phyloP scores from a whole-genome alignment of 192 early-diverging fungal species.

The Linderina pennispora region DNA sequence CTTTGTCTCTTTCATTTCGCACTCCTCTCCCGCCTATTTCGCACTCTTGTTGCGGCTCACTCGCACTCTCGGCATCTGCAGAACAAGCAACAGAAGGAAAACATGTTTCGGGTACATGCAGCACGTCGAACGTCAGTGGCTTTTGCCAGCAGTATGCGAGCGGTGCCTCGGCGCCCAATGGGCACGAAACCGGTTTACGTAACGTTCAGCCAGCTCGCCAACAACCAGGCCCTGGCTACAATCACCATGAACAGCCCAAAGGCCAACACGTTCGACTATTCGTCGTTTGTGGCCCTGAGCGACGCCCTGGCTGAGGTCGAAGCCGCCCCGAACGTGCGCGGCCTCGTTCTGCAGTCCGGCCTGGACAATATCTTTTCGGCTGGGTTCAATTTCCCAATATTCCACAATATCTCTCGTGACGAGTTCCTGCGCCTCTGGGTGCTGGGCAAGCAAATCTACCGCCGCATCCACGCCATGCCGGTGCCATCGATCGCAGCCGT shows the following conservation, averaged over 20 bases:
- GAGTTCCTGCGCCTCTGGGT: slow-evolving; percentile 22
- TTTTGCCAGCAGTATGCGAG: no score
- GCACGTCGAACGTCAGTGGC: no score
- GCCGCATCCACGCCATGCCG: slow-evolving; percentile 23
- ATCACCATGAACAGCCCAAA: slow-evolving; percentile 23
- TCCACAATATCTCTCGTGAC: slow-evolving; percentile 6
- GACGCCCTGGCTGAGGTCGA: slow-evolving; percentile 12
- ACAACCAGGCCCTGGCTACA: slow-evolving; percentile 12
- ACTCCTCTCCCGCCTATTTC: no score
- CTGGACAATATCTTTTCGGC: slow-evolving; percentile 25
- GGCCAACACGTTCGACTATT: slow-evolving; percentile 25
- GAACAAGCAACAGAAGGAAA: no score
- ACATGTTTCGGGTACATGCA: no score
- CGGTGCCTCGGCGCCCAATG: no score
- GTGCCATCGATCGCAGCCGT: slow-evolving; percentile 33
- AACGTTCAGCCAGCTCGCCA: slow-evolving; percentile 16
- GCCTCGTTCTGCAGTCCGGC: slow-evolving; percentile 20
- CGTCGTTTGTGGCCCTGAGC: slow-evolving; percentile 15
- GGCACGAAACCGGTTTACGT: slow-evolving; percentile 19
- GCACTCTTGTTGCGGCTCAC: no score
- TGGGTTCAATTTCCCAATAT: slow-evolving; percentile 23
- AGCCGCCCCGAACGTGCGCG: slow-evolving; percentile 11
- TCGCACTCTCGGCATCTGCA: no score
- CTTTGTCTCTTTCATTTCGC: no score
- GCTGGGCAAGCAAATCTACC: slow-evolving; percentile 14